A percentile compares a stretch with the other conserved stretches of the same genome.
These are phyloP conservation scores for Populus pruinosa DNA, from an alignment of 345 rosid species.

Conservation along the genomic window DNA sequence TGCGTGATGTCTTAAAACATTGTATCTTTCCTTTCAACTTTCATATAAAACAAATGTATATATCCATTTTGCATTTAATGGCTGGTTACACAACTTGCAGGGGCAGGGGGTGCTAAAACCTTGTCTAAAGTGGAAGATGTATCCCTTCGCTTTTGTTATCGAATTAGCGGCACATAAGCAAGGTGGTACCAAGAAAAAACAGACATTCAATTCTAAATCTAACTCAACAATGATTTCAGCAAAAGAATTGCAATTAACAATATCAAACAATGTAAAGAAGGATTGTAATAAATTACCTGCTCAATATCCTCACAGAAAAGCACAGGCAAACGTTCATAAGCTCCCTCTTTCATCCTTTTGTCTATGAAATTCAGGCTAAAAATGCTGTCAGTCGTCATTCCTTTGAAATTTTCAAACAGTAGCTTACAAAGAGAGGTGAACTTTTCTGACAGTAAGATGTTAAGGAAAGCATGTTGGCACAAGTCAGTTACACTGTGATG, in stretches of 20 bases:
- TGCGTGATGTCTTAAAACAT: neutral
- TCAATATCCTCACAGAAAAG: slow-evolving; percentile 62
- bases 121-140: neutral
- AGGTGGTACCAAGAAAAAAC: neutral
- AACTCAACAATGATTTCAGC: neutral
- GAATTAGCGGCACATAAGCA: neutral
- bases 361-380: slow-evolving; percentile 50
- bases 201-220: neutral
- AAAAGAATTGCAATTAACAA: neutral
- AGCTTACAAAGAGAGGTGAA: slow-evolving; percentile 70
- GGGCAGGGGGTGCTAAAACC: neutral
- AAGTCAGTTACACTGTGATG: slow-evolving; percentile 40
- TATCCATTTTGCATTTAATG: too few species aligned
- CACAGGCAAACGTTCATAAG: slow-evolving; percentile 58
- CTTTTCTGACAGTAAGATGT: slow-evolving; percentile 63
- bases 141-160: neutral
- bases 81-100: too few species aligned
- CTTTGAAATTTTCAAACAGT: slow-evolving; percentile 67
- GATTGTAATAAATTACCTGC: slow-evolving; percentile 43
- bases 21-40: neutral
- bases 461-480: slow-evolving; percentile 62
- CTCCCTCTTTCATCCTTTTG: slow-evolving; percentile 73
- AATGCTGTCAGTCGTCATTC: slow-evolving; percentile 49
- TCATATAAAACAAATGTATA: neutral
- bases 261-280: slow-evolving; percentile 4